These are phyloP conservation scores for Hypsizygus ulmarius DNA, from an alignment of 1,284 basidiomycete genomes.

Conservation along the genomic window DNA sequence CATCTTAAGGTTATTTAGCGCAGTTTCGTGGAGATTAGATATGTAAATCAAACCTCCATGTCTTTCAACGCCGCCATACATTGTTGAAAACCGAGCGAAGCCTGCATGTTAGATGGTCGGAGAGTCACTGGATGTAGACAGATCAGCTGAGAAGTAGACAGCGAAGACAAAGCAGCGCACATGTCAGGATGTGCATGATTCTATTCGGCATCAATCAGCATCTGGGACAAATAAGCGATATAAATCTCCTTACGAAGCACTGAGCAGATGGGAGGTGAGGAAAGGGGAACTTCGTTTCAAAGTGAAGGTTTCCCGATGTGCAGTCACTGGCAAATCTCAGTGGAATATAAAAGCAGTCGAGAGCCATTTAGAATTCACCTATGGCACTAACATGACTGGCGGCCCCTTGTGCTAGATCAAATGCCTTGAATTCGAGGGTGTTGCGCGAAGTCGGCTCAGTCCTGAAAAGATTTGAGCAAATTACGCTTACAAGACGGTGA, in stretches of 20 bases:
- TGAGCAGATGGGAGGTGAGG: constrained; percentile 72
- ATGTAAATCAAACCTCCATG: constrained; percentile 57
- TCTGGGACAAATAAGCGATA: background rate
- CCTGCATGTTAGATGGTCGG: constrained; percentile 67
- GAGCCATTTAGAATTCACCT: constrained; percentile 38
- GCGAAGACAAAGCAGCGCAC: constrained; percentile 38
- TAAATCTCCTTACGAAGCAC: constrained; percentile 58
- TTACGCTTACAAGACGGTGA: background rate
- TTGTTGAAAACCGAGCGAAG: constrained; percentile 63
- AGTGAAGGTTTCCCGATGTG: constrained; percentile 60
- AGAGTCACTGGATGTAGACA: constrained; percentile 52
- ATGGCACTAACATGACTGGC: constrained; percentile 73
- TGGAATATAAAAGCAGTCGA: background rate
- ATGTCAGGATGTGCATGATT: constrained; percentile 80
- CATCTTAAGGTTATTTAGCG: constrained; percentile 25
- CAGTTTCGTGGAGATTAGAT: background rate
- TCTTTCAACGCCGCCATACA: constrained; percentile 66
- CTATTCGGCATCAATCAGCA: constrained; percentile 35
- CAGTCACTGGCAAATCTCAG: constrained; percentile 42
- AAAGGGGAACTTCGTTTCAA: constrained; percentile 67
- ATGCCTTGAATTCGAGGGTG: constrained; percentile 55
- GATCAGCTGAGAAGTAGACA: constrained; percentile 1
- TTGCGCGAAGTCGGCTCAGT: constrained; percentile 41
- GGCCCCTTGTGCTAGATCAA: constrained; percentile 75
- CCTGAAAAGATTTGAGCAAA: constrained; percentile 26